Percentiles rank a stretch among this genome's conserved stretches.
Conservation (phyloP, 2,329 filamentous ascomycete genomes). For the Pseudogymnoascus sp. region DNA sequence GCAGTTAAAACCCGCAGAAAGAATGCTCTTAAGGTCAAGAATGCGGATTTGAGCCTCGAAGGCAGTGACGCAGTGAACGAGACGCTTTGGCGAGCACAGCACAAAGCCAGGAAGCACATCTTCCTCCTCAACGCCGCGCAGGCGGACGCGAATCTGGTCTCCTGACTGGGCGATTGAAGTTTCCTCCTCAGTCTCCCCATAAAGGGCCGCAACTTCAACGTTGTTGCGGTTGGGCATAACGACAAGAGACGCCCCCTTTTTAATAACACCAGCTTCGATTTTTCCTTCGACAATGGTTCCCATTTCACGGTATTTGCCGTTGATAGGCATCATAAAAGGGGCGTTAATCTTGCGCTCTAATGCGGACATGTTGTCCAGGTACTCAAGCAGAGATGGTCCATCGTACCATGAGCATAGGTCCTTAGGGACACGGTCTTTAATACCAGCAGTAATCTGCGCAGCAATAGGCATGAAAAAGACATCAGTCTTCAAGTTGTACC, state of each 20-base stretch:
- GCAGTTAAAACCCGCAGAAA: conserved; percentile 94
- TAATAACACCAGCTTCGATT: conserved; percentile 88
- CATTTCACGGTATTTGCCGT: conserved; percentile 94
- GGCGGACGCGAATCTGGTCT: conserved; percentile 86
- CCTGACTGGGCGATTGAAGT: conserved; percentile 74
- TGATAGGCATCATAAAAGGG: conserved; percentile 98
- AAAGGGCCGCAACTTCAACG: conserved; percentile 75
- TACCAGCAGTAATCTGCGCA: conserved; percentile 75
- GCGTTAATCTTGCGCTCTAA: conserved; percentile 94
- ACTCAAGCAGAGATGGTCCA: conserved; percentile 87
- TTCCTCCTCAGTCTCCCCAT: conserved; percentile 95
- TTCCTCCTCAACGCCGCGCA: conserved; percentile 95
- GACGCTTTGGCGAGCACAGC: conserved; percentile 85
- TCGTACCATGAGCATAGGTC: conserved; percentile 75
- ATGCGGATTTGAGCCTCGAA: conserved; percentile 98
- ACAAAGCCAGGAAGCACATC: conserved; percentile 95
- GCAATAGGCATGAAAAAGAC: conserved; percentile 95
- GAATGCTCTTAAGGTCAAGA: conserved; percentile 86
- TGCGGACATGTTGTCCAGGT: conserved; percentile 86
- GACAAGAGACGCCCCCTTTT: conserved; percentile 76
- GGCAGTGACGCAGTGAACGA: conserved; percentile 79
- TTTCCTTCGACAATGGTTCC: conserved; percentile 97
- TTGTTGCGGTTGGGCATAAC: conserved; percentile 94
- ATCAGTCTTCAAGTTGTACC: conserved; percentile 91
- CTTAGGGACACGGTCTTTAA: conserved; percentile 80